A percentile compares a stretch with the other conserved stretches of the same genome.
Conservation (phyloP, 495 filamentous ascomycete species). For the Penicillium robsamsonii region DNA sequence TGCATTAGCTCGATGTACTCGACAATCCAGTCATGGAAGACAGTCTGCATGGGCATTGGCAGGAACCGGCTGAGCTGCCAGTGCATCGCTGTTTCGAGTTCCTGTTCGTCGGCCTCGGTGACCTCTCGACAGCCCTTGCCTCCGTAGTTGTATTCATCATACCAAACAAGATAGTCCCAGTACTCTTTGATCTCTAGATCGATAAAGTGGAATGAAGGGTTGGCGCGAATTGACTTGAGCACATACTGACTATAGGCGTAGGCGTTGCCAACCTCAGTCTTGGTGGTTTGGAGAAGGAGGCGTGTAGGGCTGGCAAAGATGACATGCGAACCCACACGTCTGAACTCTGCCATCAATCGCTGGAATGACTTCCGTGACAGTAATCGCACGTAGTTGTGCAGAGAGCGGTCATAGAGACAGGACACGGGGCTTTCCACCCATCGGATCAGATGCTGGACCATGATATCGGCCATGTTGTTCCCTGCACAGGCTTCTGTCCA, state of each 20-base stretch:
- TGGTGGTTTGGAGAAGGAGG: slow-evolving; percentile 91
- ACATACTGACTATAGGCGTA: slow-evolving; percentile 97
- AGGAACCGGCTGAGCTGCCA: slow-evolving; percentile 95
- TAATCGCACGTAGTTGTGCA: slow-evolving; percentile 98
- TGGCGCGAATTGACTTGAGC: slow-evolving; percentile 89
- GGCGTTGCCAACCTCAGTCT: slow-evolving; percentile 94
- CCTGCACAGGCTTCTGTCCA: slow-evolving; percentile 92
- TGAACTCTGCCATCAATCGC: slow-evolving; percentile 95
- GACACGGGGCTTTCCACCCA: slow-evolving; percentile 92
- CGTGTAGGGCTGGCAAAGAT: slow-evolving; percentile 88
- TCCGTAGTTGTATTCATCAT: slow-evolving; percentile 97
- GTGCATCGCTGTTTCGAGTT: slow-evolving; percentile 93
- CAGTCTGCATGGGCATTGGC: slow-evolving; percentile 71
- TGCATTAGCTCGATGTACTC: slow-evolving; percentile 98
- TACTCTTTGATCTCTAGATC: slow-evolving; percentile 98
- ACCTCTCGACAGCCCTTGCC: slow-evolving; percentile 88
- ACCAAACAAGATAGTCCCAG: slow-evolving; percentile 99
- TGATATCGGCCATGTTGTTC: slow-evolving; percentile 91
- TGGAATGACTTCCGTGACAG: slow-evolving; percentile 96
- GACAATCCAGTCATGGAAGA: slow-evolving; percentile 89
- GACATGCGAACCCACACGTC: slow-evolving; percentile 89
- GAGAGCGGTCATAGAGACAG: slow-evolving; percentile 91
- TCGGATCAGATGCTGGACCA: slow-evolving; percentile 95
- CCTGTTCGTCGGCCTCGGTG: slow-evolving; percentile 76
- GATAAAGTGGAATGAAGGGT: slow-evolving; percentile 94